Evolutionary conservation across 2,329 filamentous ascomycete genomes (phyloP).

Genomic region (Microdochium bolleyi): DNA sequence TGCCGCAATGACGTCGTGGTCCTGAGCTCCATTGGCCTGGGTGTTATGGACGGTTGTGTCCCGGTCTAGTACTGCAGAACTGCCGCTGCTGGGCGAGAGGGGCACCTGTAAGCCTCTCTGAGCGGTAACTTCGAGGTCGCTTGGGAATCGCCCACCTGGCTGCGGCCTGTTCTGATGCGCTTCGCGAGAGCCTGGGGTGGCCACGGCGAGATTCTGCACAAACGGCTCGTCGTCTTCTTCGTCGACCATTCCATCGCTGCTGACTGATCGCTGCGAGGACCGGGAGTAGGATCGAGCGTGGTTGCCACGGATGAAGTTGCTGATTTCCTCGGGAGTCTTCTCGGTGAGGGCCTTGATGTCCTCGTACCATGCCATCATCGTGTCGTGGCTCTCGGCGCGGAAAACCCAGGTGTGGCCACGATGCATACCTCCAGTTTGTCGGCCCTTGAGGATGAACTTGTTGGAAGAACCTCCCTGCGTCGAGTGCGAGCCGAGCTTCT

Average conservation of each 20-base stretch:
- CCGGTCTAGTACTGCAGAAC: conserved; percentile 46
- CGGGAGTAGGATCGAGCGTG: conserved; percentile 74
- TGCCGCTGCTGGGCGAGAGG: conserved; percentile 74
- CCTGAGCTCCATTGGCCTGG: conserved; percentile 19
- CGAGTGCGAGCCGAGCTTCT: conserved; percentile 91
- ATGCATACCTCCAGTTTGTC: conserved; percentile 88
- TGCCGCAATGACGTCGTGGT: conserved; percentile 52
- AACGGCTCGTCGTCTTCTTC: conserved; percentile 65
- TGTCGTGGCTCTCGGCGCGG: conserved; percentile 70
- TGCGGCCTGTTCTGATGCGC: conserved; percentile 61
- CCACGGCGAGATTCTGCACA: conserved; percentile 37
- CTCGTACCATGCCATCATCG: conserved; percentile 95
- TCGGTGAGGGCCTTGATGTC: conserved; percentile 88
- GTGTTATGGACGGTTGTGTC: conserved; percentile 13
- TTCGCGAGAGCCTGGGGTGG: conserved; percentile 37
- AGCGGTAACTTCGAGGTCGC: conserved; percentile 77
- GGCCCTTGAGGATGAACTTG: conserved; percentile 96
- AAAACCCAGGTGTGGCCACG: conserved; percentile 70
- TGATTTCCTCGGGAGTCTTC: conserved; percentile 79
- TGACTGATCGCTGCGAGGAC: conserved; percentile 51
- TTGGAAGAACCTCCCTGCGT: conserved; percentile 76
- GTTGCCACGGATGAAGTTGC: conserved; percentile 68
- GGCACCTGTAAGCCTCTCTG: conserved; percentile 73
- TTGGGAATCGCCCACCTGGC: conserved; percentile 95
- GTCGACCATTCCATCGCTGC: conserved; percentile 70